Base-by-base conservation (phyloP, 257 asterid species). In the Datura wrightii region DNA sequence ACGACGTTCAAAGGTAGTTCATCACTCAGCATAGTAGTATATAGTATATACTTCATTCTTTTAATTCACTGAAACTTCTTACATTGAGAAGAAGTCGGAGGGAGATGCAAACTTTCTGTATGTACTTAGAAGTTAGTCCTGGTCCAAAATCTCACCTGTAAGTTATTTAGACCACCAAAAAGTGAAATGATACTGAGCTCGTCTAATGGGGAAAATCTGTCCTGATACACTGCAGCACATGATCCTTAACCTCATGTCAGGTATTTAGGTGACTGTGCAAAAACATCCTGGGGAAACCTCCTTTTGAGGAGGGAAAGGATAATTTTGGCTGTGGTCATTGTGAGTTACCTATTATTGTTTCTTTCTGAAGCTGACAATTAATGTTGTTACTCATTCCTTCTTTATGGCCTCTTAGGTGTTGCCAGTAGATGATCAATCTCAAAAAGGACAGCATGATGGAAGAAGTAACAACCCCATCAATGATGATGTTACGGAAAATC, bases 1-100 rank as follows among this genome's bases (percentile, higher is more conserved):
- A 89, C 92, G 98, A 5, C 97, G 98, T 65, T 90, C 95, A 37
- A 97, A 97, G 98, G 99, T 97, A 88, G 66, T 78, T 78, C 59
- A 52, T 52, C 48, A 78, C 82, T 52, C 65, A 78, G 65, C 24
- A 52, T 78, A 6, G 48, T 78, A 78, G 63, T 78, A 16, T 78
- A 78, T 78, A 52, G 48, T 78, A 16, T 78, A 78, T 52, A 37
- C 24, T 78, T 31, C 15, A 31, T 76, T 50, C 50, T 78, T 18
- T 13, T 76, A 5, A 78, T 78, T 53, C 63, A 8, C 65, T 14
- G 82, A 50, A 76, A 52, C 82, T 52, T 52, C 44, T 78, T 78
- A 52, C 82, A 78, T 52, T 15, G 48, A 15, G 60, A 78, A 8
- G 42, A 78, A 31, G 18, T 52, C 65, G 14, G 59, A 15, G 58